phyloP scores from a whole-genome alignment of 768 basidiomycete genomes.

The Lentinula detonsa region DNA sequence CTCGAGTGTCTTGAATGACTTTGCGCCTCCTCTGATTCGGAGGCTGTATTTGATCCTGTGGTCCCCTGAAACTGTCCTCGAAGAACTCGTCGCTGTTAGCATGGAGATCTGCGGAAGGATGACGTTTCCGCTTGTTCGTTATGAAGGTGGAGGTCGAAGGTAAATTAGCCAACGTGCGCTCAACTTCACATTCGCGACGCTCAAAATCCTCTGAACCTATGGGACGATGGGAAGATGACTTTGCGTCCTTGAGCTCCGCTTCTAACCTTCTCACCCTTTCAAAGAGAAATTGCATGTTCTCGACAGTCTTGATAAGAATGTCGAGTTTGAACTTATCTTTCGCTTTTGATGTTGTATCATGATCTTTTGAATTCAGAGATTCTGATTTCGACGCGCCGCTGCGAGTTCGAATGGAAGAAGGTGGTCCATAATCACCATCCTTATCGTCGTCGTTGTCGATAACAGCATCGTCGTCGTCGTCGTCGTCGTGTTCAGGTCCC shows the following conservation, averaged over 20 bases:
- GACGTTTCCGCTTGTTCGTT: not conserved
- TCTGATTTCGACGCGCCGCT: constrained; percentile 17
- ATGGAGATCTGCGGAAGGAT: not conserved
- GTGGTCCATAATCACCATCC: constrained; percentile 27
- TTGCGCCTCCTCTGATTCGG: not conserved
- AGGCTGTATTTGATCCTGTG: not conserved
- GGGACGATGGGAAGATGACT: constrained; percentile 17
- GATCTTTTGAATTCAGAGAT: not conserved
- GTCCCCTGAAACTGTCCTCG: not conserved
- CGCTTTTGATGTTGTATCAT: constrained; percentile 25
- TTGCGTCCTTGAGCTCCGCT: constrained; percentile 11
- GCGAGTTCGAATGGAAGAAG: constrained; percentile 18
- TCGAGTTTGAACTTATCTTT: constrained; percentile 90
- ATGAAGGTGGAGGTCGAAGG: not conserved
- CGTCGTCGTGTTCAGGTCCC: not conserved
- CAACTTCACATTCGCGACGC: constrained; percentile 11
- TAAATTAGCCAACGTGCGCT: not conserved
- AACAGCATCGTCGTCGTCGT: constrained; percentile 14
- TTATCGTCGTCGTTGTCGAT: constrained; percentile 32
- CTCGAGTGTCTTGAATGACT: not conserved
- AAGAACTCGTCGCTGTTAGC: not conserved
- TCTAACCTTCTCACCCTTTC: constrained; percentile 41
- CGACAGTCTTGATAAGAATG: constrained; percentile 78
- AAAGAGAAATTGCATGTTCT: constrained; percentile 69
- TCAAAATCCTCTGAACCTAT: constrained; percentile 11